Evolutionary conservation across 306 rosid genomes (phyloP).

Genomic region (Vicia faba): DNA sequence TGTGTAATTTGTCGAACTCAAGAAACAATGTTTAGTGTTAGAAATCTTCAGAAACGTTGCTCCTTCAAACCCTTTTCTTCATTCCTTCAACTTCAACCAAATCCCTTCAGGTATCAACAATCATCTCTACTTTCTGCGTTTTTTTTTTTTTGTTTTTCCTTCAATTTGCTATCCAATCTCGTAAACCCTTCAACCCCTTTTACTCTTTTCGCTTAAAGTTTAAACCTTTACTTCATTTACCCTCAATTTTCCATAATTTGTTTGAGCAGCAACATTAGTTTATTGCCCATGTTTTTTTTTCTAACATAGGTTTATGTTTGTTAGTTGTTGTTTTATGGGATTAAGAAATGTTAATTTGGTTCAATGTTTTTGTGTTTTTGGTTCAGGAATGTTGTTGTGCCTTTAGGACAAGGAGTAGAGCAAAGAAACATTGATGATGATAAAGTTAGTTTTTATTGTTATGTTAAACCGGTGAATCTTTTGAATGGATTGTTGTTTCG

Average conservation of each 20-base stretch:
- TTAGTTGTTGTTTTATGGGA: slow-evolving; percentile 2
- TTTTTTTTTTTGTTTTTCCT: not conserved
- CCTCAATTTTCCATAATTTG: not conserved
- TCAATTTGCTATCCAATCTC: slow-evolving; percentile 1
- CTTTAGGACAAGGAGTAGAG: slow-evolving; percentile 44
- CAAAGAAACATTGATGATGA: slow-evolving; percentile 45
- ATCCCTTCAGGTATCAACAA: slow-evolving; percentile 48
- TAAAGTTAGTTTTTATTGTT: slow-evolving; percentile 41
- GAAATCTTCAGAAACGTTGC: slow-evolving; percentile 56
- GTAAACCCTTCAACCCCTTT: slow-evolving; percentile 23
- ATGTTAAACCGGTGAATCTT: slow-evolving; percentile 44
- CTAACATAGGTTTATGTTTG: not conserved
- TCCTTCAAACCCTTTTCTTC: slow-evolving; percentile 51
- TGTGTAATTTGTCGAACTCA: not conserved
- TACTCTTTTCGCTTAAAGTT: slow-evolving; percentile 28
- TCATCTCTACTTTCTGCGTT: not conserved
- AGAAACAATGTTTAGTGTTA: slow-evolving; percentile 56
- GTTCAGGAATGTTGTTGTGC: slow-evolving; percentile 57
- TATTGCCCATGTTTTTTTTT: not conserved
- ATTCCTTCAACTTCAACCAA: slow-evolving; percentile 59
- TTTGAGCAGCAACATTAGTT: not conserved
- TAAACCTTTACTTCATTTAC: slow-evolving; percentile 6
- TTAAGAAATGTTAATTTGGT: too few relatives aligned
- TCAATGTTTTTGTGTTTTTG: slow-evolving; percentile 37
- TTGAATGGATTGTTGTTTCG: slow-evolving; percentile 55